These are phyloP conservation scores for Claviceps spartinae DNA, from an alignment of 2,329 filamentous ascomycete species.

Conservation along the genomic window DNA sequence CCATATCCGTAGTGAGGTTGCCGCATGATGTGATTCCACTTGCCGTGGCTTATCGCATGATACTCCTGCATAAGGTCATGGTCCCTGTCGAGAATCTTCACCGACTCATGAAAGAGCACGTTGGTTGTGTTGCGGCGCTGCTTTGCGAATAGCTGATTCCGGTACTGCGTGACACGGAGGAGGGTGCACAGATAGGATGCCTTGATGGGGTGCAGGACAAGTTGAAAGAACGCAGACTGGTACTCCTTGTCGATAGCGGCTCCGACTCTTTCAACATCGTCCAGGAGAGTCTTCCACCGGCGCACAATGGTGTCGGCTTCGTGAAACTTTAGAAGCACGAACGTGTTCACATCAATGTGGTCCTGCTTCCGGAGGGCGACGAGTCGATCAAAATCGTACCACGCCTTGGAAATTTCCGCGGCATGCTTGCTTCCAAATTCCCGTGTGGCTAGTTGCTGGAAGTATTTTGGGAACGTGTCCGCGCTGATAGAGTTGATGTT, in stretches of 20 bases:
- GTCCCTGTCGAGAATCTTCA: conserved; percentile 38
- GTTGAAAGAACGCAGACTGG: conserved; percentile 44
- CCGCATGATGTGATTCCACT: conserved; percentile 43
- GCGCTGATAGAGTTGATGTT: conserved; percentile 33
- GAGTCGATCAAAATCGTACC: conserved; percentile 37
- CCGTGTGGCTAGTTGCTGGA: conserved; percentile 31
- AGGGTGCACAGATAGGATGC: conserved; percentile 41
- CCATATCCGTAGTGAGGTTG: conserved; percentile 34
- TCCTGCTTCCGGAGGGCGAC: conserved; percentile 45
- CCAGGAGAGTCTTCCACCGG: conserved; percentile 36
- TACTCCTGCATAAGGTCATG: conserved; percentile 36
- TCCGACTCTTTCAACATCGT: conserved; percentile 31
- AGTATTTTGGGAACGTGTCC: conserved; percentile 25
- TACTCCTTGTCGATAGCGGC: conserved; percentile 26
- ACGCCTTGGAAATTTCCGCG: conserved; percentile 31
- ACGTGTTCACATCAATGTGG: conserved; percentile 41
- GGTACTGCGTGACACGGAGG: conserved; percentile 30
- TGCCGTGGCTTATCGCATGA: conserved; percentile 35
- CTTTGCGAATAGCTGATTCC: conserved; percentile 39
- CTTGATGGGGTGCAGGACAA: conserved; percentile 45
- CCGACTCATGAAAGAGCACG: conserved; percentile 28
- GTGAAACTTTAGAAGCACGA: conserved; percentile 44
- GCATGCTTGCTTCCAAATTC: conserved; percentile 36
- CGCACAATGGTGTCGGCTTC: conserved; percentile 42
- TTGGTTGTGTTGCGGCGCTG: conserved; percentile 47